Evolutionary conservation across 441 rosid species (phyloP), one percentile per base, ranked within the genome.

Genomic region (Omphalea diandra): DNA sequence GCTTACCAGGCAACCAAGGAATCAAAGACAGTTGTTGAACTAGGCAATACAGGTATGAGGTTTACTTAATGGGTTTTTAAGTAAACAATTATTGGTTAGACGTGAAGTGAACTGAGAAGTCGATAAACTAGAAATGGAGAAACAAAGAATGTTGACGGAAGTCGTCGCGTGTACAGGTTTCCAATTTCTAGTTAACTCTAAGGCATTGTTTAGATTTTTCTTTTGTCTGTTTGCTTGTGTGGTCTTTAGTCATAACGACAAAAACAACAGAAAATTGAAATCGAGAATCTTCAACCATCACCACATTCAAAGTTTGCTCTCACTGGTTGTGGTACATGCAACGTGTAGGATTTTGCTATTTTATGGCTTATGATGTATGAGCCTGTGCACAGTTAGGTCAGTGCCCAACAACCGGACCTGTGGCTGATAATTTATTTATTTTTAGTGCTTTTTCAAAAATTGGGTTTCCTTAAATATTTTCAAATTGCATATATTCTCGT

Each of bases 111-210:
- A 18, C 35, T 11, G 0, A 22, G 9, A 0, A 47, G 59, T 27
- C 4, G 22, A 24, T 50, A 18, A 41, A 49, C 5, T 7, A 24
- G 65, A 43, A 20, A 52, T 17, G 24, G 36, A 65, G 31, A 5
- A 64, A 62, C 65, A 56, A 47, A 66, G 38, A 43, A 15, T 49
- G 76, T 3, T 69, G 74, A 29, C 40, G 32, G 29, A 50, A 10
- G 33, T 0, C 12, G 0, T 67, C 12, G 75, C 78, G 84, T 76
- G 84, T 64, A 53, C 26, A 1, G 57, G 10, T 53, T 27, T 53
- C 54, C 62, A 32, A 69, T 67, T 54, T 26, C 40, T 36, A 3
- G 43, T 18, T 31, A n/a, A n/a, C n/a, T 32, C 38, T 2, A 44
- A 60, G 55, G 31, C 35, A 17, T 14, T 17, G 35, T 0, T 3